phyloP scores from a whole-genome alignment of 768 basidiomycete species.

The Leccinum barrowsii region DNA sequence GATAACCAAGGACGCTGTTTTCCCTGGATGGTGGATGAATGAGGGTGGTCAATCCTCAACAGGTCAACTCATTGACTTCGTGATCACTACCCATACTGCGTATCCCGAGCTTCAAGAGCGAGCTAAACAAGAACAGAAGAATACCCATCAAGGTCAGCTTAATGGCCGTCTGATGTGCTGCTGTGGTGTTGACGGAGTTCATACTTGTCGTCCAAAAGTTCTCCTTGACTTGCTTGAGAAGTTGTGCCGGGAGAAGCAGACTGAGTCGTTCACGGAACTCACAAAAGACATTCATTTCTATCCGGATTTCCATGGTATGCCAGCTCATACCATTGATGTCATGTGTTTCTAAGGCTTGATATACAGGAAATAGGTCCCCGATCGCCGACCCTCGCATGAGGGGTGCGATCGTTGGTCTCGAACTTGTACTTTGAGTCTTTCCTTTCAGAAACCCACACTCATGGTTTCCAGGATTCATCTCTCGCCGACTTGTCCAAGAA shows the following conservation, averaged over 20 bases:
- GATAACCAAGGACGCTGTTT: slow-evolving; percentile 66
- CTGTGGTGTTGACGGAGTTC: background rate
- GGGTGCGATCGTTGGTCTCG: slow-evolving; percentile 85
- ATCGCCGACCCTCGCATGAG: slow-evolving; percentile 95
- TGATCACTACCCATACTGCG: slow-evolving; percentile 88
- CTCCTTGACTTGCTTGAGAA: slow-evolving; percentile 71
- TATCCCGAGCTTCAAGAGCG: slow-evolving; percentile 64
- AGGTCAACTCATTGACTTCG: slow-evolving; percentile 91
- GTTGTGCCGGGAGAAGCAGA: slow-evolving; percentile 52
- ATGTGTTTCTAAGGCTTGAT: background rate
- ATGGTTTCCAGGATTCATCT: slow-evolving; percentile 51
- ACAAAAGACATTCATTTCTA: slow-evolving; percentile 92
- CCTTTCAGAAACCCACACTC: background rate
- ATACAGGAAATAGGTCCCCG: slow-evolving; percentile 88
- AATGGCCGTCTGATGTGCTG: background rate
- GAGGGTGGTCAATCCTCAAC: slow-evolving; percentile 99
- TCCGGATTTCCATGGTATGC: slow-evolving; percentile 86
- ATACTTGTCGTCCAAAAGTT: slow-evolving; percentile 38
- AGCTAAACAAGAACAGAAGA: slow-evolving; percentile 56
- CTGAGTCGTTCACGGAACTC: slow-evolving; percentile 71
- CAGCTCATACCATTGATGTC: background rate
- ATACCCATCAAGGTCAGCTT: slow-evolving; percentile 51
- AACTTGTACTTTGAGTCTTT: slow-evolving; percentile 48
- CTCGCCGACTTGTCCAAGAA: slow-evolving; percentile 83
- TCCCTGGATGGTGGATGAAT: slow-evolving; percentile 99